Conservation (phyloP, 176 grass and related monocot genomes). For the Cymbopogon citratus region DNA sequence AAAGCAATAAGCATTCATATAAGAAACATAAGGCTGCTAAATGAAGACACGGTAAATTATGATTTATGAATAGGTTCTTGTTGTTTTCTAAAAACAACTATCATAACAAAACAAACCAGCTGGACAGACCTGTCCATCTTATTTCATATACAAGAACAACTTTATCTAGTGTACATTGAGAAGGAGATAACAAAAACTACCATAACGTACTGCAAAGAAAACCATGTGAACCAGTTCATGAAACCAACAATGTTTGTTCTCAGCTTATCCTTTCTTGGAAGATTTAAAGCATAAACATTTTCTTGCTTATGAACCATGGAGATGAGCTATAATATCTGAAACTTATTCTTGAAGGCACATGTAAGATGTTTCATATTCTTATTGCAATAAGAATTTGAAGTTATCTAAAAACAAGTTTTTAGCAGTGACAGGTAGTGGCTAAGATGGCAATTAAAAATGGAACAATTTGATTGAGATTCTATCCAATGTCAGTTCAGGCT, state of each 20-base stretch:
- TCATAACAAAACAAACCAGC: neutral
- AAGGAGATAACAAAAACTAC: neutral
- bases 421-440: neutral
- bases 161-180: neutral
- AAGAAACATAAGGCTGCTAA: neutral
- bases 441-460: neutral
- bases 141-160: neutral
- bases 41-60: neutral
- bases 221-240: neutral
- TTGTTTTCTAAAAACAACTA: neutral
- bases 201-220: neutral
- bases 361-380: slow-evolving; percentile 1
- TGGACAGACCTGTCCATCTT: neutral
- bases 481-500: neutral
- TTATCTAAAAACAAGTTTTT: neutral
- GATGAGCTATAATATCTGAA: neutral
- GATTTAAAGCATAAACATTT: neutral
- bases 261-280: neutral
- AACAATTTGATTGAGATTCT: neutral
- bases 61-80: neutral
- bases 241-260: neutral
- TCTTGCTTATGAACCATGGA: neutral
- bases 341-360: neutral
- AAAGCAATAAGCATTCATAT: neutral
- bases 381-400: neutral